Evolutionary conservation across 129 eudicot genomes (phyloP).

Genomic region (Tanacetum coccineum): DNA sequence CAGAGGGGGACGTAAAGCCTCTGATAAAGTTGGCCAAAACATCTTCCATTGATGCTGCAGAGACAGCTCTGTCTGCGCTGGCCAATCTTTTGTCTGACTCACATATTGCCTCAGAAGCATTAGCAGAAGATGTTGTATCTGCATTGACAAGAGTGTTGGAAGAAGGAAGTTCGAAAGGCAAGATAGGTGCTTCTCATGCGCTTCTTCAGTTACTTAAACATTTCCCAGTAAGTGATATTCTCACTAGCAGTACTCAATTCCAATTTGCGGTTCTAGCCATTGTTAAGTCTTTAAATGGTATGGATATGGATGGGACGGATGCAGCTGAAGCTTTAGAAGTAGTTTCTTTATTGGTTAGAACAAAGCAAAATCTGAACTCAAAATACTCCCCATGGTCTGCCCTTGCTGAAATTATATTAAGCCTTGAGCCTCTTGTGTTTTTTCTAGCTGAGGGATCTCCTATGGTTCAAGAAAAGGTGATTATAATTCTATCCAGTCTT

Average conservation of each 20-base stretch:
- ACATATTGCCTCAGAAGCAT: slow-evolving; percentile 66
- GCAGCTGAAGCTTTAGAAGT: slow-evolving; percentile 65
- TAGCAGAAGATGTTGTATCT: slow-evolving; percentile 80
- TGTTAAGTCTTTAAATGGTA: slow-evolving; percentile 44
- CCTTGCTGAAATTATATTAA: slow-evolving; percentile 54
- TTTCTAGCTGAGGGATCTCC: slow-evolving; percentile 59
- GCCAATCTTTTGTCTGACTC: slow-evolving; percentile 70
- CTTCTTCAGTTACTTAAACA: slow-evolving; percentile 61
- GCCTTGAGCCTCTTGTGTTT: slow-evolving; percentile 53
- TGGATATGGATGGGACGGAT: slow-evolving; percentile 46
- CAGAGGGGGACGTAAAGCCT: slow-evolving; percentile 67
- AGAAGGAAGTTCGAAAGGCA: slow-evolving; percentile 70
- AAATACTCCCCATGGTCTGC: slow-evolving; percentile 44
- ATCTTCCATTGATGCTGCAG: slow-evolving; percentile 77
- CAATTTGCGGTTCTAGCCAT: slow-evolving; percentile 55
- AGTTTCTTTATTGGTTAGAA: slow-evolving; percentile 45
- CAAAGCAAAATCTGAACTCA: slow-evolving; percentile 40
- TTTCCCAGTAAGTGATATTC: slow-evolving; percentile 60
- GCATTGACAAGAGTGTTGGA: slow-evolving; percentile 61
- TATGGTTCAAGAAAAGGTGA: slow-evolving; percentile 55
- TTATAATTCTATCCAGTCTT: slow-evolving; percentile 65
- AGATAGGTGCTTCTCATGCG: slow-evolving; percentile 67
- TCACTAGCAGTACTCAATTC: slow-evolving; percentile 41
- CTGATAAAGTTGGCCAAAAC: slow-evolving; percentile 74
- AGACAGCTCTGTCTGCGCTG: slow-evolving; percentile 70